Evolutionary conservation across 1,284 basidiomycete species (phyloP), one percentile per base, ranked within the genome.

Genomic region (Tilletia indica): DNA sequence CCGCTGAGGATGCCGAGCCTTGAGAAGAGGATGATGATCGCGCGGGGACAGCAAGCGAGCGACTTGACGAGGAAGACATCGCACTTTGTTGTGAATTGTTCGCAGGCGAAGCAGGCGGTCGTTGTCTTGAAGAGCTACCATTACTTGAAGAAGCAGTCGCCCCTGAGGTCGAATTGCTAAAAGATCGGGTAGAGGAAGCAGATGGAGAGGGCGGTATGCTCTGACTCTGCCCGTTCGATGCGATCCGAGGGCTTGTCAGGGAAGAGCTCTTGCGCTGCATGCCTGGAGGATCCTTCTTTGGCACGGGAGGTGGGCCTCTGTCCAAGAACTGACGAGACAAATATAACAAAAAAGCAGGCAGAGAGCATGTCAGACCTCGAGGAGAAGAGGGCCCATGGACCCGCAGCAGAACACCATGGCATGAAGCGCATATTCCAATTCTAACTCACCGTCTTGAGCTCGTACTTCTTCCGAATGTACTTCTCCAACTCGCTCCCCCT

Each of bases 401-500:
- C n/a, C 0, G 25, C 25, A 31, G 25, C 42, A 45, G 42, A 45
- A 9, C 42, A 45, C 42, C 42, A 45, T 31, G 25, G 2, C 25
- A 8, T 19, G 51, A 54, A 19, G 51, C 51, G 14, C 38, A 42
- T n/a, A 42, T 12, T 3, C 9, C 21, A 6, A 8, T 54, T 1
- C 6, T n/a, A 21, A 39, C 61, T 38, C 61, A 64, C 61, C 31
- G 31, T 64, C 12, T 64, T 64, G 36, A 70, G 76, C 74, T 85
- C 82, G 78, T 71, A 87, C 88, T 79, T 85, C 90, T 91, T 87
- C 75, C 93, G 89, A 76, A 94, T 93, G 85, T 89, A 93, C 80
- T 89, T 90, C 84, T 94, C 92, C 42, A 94, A 87, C 73, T 94
- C 92, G 75, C 91, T 91, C 25, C 84, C 92, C 42, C 92, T 87